Base-by-base conservation (phyloP, 2,329 filamentous ascomycete species). In the Talaromyces sp. region DNA sequence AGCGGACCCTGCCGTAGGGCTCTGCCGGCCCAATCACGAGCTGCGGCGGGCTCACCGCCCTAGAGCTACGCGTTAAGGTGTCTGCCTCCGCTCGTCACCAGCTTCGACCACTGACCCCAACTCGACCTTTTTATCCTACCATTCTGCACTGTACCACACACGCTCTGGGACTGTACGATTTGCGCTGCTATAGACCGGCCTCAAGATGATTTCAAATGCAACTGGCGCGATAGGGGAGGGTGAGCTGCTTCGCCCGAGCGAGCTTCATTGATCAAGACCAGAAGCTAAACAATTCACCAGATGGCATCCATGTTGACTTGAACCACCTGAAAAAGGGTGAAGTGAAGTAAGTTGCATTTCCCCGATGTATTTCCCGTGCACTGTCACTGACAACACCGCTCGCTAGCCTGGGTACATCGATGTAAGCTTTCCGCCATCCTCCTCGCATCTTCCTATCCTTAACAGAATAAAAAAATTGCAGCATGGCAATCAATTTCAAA, bases 301-400 rank as follows among this genome's bases (percentile, higher is more conserved):
- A 99, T 93, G 95, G 95, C 76, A 98, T 99, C 76, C 95, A 99
- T 77, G 84, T 99, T 70, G 95, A 99, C 75, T 99, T 99, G 95
- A 91, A 98, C 73, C 89, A 95, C 73, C 82, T 99, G 78, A 99
- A 99, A 88, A 95, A 92, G 79, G 95, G 95, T 64, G 95, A 99
- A 82, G 93, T 99, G 76, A 99, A 99, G 92, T 97, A 82, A 80
- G 91, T 81, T 64, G 19, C 56, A 8, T 27, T 19, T 41, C 7
- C 13, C 3, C 21, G 21, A 5, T 52, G 24, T 29, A 17, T 52
- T 8, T 14, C 6, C 8, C 6, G 10, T 52, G 14, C 21, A 29
- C 24, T 27, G 17, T 52, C 4, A 52, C 49, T 52, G 14, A 52
- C 49, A 46, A 46, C 19, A 61, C 49, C 32, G 41, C 24, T 31